phyloP scores from a whole-genome alignment of 768 basidiomycete genomes.

The Calocybe cyanea region DNA sequence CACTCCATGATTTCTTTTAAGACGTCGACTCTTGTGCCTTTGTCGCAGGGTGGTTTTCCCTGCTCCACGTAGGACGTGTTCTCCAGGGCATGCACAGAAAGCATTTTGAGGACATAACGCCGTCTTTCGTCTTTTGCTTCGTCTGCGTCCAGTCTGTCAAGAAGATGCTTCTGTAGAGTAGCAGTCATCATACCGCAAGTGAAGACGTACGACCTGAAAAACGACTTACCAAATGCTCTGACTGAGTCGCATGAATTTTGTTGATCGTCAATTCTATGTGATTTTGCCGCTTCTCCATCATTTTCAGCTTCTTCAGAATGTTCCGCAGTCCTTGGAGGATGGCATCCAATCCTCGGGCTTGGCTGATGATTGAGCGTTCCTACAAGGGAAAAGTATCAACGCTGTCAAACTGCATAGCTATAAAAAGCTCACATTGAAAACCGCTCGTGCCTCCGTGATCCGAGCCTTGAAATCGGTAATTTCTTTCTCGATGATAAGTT shows the following conservation, averaged over 20 bases:
- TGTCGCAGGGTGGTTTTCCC: constrained; percentile 15
- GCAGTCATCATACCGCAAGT: background rate
- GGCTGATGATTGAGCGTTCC: constrained; percentile 4
- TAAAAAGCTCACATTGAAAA: constrained; percentile 5
- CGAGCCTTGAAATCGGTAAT: constrained; percentile 5
- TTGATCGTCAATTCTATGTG: background rate
- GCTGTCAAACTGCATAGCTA: background rate
- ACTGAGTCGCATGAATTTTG: background rate
- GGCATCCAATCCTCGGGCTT: constrained; percentile 3
- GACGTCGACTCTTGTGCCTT: constrained; percentile 11
- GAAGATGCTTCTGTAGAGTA: background rate
- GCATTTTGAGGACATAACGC: background rate
- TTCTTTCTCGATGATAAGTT: background rate
- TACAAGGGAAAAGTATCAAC: background rate
- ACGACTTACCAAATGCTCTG: background rate
- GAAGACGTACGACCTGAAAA: background rate
- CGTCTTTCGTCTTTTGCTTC: background rate
- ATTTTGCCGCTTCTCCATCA: no score
- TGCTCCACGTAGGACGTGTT: constrained; percentile 14
- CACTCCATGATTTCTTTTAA: constrained; percentile 13
- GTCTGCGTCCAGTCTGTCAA: background rate
- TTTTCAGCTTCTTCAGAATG: background rate
- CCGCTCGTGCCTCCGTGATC: constrained; percentile 1
- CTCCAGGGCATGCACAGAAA: constrained; percentile 4
- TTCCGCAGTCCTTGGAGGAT: constrained; percentile 3